Percentiles rank a stretch among this genome's conserved stretches.
These are phyloP conservation scores for Penicillium dipodomyicola DNA, from an alignment of 495 filamentous ascomycete species.

Conservation along the genomic window DNA sequence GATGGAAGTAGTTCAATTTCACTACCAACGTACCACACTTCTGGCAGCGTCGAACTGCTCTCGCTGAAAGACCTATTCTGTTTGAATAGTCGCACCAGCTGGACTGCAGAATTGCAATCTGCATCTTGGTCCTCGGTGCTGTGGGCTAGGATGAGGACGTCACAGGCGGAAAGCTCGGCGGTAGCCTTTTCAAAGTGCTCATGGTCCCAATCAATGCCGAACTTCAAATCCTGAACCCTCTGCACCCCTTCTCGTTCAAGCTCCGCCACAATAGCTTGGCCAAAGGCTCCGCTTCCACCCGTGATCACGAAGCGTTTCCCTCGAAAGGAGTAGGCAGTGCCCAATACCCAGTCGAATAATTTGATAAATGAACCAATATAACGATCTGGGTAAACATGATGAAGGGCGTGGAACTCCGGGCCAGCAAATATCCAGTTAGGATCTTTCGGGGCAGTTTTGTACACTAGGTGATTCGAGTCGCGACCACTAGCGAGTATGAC, in stretches of 20 bases:
- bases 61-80: background rate
- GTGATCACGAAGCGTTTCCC: conserved; percentile 19
- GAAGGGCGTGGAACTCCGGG: conserved; percentile 23
- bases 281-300: conserved; percentile 16
- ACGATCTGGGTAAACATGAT: conserved; percentile 24
- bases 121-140: conserved; percentile 5
- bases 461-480: conserved; percentile 22
- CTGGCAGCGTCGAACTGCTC: conserved; percentile 12
- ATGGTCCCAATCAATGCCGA: conserved; percentile 2
- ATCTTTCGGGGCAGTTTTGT: conserved; percentile 19
- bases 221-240: conserved; percentile 5
- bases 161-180: background rate
- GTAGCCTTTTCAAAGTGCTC: background rate
- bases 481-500: conserved; percentile 16
- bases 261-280: conserved; percentile 11
- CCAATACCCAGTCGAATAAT: conserved; percentile 24
- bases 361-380: conserved; percentile 26
- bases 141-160: background rate
- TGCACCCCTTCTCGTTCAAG: conserved; percentile 14
- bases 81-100: conserved; percentile 12
- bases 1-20: conserved; percentile 14
- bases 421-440: conserved; percentile 18
- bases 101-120: conserved; percentile 14
- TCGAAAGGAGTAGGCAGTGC: conserved; percentile 21
- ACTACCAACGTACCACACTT: conserved; percentile 23